Evolutionary conservation across 1,284 basidiomycete genomes (phyloP).

Genomic region (Trichosporon coremiiforme): DNA sequence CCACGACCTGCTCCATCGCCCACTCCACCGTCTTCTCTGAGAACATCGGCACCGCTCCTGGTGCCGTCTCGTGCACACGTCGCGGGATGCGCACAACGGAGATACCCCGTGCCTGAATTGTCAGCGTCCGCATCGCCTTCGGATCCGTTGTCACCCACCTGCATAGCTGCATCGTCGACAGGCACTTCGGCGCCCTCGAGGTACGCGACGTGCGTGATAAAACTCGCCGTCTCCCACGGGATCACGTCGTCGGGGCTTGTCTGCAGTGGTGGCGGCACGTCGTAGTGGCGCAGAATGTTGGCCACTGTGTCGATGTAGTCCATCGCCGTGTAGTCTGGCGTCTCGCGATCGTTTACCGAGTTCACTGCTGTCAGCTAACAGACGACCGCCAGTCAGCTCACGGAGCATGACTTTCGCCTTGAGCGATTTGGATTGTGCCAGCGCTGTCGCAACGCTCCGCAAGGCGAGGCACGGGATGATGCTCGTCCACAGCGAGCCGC

Average conservation of each 20-base stretch:
- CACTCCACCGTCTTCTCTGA: conserved; percentile 47
- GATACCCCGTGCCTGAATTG: conserved; percentile 43
- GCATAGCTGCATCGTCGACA: conserved; percentile 66
- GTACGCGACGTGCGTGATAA: conserved; percentile 80
- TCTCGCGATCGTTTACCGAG: conserved; percentile 85
- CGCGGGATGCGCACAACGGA: conserved; percentile 43
- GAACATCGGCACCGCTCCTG: conserved; percentile 43
- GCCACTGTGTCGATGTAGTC: conserved; percentile 83
- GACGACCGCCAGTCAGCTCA: conserved; percentile 59
- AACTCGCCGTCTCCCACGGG: conserved; percentile 38
- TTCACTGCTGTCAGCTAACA: conserved; percentile 67
- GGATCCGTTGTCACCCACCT: conserved; percentile 59
- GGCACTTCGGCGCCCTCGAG: conserved; percentile 65
- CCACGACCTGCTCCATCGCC: conserved; percentile 44
- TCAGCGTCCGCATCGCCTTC: not conserved
- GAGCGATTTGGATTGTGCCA: conserved; percentile 72
- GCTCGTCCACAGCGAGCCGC: conserved; percentile 91
- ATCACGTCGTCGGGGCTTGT: conserved; percentile 69
- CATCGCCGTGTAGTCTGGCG: conserved; percentile 75
- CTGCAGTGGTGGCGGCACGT: conserved; percentile 58
- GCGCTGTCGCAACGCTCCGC: conserved; percentile 74
- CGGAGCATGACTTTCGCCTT: conserved; percentile 80
- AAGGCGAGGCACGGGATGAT: conserved; percentile 90
- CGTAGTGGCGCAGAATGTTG: conserved; percentile 66
- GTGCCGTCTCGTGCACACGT: conserved; percentile 29